Evolutionary conservation across 768 basidiomycete genomes (phyloP).

Genomic region (Hygrocybe punicea): DNA sequence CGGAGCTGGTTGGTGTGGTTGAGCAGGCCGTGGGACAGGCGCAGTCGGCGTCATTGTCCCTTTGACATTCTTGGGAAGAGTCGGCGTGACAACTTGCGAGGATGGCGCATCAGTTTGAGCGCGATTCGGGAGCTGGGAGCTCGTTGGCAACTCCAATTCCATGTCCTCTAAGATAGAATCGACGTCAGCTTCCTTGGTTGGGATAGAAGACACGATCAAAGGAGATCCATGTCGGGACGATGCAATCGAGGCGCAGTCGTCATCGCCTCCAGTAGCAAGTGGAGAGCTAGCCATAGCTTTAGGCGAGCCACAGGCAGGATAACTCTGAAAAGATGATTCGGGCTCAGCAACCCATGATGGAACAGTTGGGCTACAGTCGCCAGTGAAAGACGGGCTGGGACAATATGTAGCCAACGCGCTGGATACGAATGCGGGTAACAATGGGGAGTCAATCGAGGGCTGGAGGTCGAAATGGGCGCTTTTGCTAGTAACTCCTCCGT

Average conservation of each 20-base stretch:
- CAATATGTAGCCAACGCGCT: too few relatives aligned
- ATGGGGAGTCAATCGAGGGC: too few relatives aligned
- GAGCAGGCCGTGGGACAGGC: not conserved
- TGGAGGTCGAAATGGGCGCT: too few relatives aligned
- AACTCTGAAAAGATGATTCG: too few relatives aligned
- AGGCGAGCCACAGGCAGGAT: too few relatives aligned
- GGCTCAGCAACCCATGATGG: too few relatives aligned
- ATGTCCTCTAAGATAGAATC: slow-evolving; percentile 29
- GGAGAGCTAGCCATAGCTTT: not conserved
- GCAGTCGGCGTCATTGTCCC: not conserved
- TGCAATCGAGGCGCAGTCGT: slow-evolving; percentile 26
- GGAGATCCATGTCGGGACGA: slow-evolving; percentile 16
- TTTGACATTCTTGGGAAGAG: too few relatives aligned
- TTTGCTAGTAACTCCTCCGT: not conserved
- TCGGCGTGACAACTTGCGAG: not conserved
- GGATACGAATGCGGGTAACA: too few relatives aligned
- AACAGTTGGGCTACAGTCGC: too few relatives aligned
- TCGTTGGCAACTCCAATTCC: slow-evolving; percentile 30
- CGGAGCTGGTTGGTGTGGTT: not conserved
- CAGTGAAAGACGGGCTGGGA: too few relatives aligned
- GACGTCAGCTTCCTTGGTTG: slow-evolving; percentile 13
- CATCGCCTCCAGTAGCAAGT: slow-evolving; percentile 2
- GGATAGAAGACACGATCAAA: not conserved
- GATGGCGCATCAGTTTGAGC: not conserved
- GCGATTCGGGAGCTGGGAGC: not conserved